Conservation (phyloP, 2,329 filamentous ascomycete species). For the Alternaria postmessia region DNA sequence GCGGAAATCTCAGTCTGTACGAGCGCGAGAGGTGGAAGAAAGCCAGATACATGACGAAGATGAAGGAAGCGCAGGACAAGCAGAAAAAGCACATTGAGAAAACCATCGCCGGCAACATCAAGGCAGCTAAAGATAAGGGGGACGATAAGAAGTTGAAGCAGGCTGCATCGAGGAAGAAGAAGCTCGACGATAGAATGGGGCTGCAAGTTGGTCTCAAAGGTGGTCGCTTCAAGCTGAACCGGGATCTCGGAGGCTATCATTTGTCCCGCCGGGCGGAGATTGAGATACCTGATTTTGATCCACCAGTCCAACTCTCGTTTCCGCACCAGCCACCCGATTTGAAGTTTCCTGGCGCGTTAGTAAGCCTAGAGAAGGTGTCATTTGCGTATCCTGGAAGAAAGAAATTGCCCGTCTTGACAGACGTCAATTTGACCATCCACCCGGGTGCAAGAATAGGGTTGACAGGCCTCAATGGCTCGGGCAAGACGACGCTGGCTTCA, state of each 20-base stretch:
- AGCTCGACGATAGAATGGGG: constrained; percentile 82
- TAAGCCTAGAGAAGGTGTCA: constrained; percentile 73
- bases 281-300: constrained; percentile 70
- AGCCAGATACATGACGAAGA: constrained; percentile 71
- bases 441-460: constrained; percentile 78
- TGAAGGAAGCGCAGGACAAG: constrained; percentile 83
- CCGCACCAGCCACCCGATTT: constrained; percentile 71
- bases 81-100: constrained; percentile 83
- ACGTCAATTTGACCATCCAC: constrained; percentile 73
- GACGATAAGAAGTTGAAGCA: constrained; percentile 88
- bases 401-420: constrained; percentile 62
- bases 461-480: constrained; percentile 80
- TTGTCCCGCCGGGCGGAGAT: constrained; percentile 69
- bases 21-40: constrained; percentile 73
- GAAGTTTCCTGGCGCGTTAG: constrained; percentile 75
- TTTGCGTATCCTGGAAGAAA: constrained; percentile 67
- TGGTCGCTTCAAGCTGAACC: constrained; percentile 80
- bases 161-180: constrained; percentile 84
- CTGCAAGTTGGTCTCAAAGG: constrained; percentile 76
- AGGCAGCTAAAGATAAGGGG: constrained; percentile 76
- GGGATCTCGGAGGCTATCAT: constrained; percentile 66
- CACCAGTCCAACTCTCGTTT: constrained; percentile 65
- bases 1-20: constrained; percentile 76
- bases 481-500: constrained; percentile 80
- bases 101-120: constrained; percentile 77